Evolutionary conservation across 768 basidiomycete species (phyloP), one percentile per base, ranked within the genome.

Genomic region (Kwoniella bestiolae): DNA sequence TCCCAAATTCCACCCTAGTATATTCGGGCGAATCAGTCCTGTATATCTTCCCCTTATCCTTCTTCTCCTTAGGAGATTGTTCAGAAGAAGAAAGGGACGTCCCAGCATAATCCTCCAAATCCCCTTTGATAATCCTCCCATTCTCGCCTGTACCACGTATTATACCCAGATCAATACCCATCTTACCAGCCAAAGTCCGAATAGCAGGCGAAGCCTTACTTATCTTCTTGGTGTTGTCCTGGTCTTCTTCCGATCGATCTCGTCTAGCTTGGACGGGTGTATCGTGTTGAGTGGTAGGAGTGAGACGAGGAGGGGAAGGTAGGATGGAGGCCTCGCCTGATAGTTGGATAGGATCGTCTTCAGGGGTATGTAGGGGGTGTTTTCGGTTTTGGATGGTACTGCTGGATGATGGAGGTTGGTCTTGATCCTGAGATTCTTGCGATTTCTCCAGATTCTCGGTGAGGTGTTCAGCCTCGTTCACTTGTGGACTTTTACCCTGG

Each of bases 121-220:
- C 77, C 16, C 61, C 53, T 57, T 68, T 71, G 5, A 65, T 62
- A 5, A 78, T 67, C 18, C 77, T 41, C 18, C 77, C 74, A 14
- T 60, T 69, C 21, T 72, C 70, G 3, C 74, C 77, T 21, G 67
- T 64, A 23, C 68, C 68, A 44, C 47, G 44, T 9, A 78, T 57
- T 7, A 60, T 18, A 9, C 32, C 31, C 26, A 78, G 51, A 31
- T 71, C 65, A 0, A 78, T 62, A 41, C 66, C 69, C 6, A 78
- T 45, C 49, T 57, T 68, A 4, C 56, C 58, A n/a, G 77, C 77
- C 5, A 76, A 59, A 2, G 70, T 76, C 11, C 77, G 56, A 9
- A 78, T 69, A 0, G 77, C 74, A 38, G 77, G 77, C 21, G 73
- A 74, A 16, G 77, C 68, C 49, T 65, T 64, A 26, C 71, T 62